Conservation (phyloP, 2,329 filamentous ascomycete genomes). For the Pseudogymnoascus sp. region DNA sequence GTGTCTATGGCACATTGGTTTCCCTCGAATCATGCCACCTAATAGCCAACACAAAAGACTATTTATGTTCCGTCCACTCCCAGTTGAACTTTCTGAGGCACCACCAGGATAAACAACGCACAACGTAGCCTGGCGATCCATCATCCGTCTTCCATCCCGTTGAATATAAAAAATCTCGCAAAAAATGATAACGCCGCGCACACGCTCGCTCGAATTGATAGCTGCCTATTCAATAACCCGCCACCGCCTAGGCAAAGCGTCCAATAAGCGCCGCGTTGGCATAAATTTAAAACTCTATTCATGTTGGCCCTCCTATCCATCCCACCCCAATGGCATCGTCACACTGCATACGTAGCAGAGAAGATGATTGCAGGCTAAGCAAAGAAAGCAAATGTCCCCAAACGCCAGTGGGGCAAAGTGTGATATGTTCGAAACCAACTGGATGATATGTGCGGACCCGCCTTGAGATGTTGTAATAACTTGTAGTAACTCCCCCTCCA, state of each 20-base stretch:
- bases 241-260: conserved; percentile 4
- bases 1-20: not conserved
- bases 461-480: conserved; percentile 1
- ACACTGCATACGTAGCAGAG: not conserved
- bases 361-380: not conserved
- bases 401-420: not conserved
- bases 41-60: not conserved
- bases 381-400: not conserved
- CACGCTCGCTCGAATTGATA: conserved; percentile 5
- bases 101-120: not conserved
- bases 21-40: not conserved
- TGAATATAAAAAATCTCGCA: not conserved
- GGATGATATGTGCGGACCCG: conserved; percentile 7
- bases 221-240: not conserved
- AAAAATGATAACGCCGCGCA: conserved; percentile 5
- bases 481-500: not conserved
- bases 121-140: not conserved
- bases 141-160: not conserved
- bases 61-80: not conserved
- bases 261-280: conserved; percentile 1
- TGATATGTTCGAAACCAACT: conserved; percentile 7
- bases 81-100: not conserved
- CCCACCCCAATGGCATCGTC: not conserved
- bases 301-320: not conserved
- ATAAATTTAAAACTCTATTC: conserved; percentile 5